Evolutionary conservation across 2,329 filamentous ascomycete genomes (phyloP), one percentile per base, ranked within the genome.

Genomic region (Spiromastix sp.): DNA sequence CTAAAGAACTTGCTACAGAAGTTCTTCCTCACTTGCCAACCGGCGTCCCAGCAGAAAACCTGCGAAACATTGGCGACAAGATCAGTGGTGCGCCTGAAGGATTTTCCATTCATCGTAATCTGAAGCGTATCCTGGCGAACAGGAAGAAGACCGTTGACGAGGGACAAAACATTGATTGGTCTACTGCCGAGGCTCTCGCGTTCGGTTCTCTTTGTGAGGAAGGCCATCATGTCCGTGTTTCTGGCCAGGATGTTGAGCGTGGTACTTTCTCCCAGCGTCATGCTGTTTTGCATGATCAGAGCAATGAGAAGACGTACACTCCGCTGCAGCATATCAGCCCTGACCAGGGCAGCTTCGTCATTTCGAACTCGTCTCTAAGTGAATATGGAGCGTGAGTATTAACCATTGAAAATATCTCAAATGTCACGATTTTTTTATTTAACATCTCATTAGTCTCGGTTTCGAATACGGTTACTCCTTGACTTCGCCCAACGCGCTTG

Each of bases 381-480:
- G 77, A 81, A 58, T 81, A 74, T 47, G 77, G 77, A 59, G 71
- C 70, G 64, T 72, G 67, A 64, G 70, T 61, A 32, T 27, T 15
- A 17, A 28, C 11, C 29, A 22, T 26, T 7, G 21, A 16, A 11
- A 7, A 11, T 17, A 21, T 40, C 20, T 15, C 17, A n/a, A 20
- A 25, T 28, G 3, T 25, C 5, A 13, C 12, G 30, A 18, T 21
- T 28, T 30, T 22, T 6, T 34, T 37, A 25, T 29, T 54, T 60
- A 49, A 60, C 70, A 79, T 61, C 74, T 73, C 37, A 71, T 70
- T 51, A 82, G 77, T 42, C 83, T 98, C 43, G 91, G 91, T 36
- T 98, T 98, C 59, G 91, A 98, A 65, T 98, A 98, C 54, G 91
- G 91, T 42, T 98, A 98, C 71, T 98, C 91, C 3, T 69, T 98